phyloP scores from a whole-genome alignment of 2,329 filamentous ascomycete genomes.

The Cryoendolithus antarcticus region DNA sequence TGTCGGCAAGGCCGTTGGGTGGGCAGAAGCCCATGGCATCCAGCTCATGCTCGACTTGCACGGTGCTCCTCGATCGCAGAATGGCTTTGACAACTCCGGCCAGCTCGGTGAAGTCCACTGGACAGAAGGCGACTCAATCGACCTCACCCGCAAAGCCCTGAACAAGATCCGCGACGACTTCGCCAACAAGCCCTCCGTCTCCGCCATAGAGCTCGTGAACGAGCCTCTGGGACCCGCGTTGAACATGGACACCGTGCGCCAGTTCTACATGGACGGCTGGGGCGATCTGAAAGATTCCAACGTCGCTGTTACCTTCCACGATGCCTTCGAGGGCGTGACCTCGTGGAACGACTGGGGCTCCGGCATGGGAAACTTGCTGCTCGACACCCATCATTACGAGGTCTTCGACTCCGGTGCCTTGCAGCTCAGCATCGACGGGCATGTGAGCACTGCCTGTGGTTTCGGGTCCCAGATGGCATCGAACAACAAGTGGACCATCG shows the following conservation, averaged over 20 bases:
- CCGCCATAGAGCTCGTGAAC: constrained; percentile 36
- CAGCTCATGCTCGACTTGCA: constrained; percentile 57
- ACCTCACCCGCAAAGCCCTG: constrained; percentile 43
- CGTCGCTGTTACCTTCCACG: constrained; percentile 42
- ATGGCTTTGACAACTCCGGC: constrained; percentile 57
- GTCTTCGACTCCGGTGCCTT: constrained; percentile 39
- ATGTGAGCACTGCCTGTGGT: constrained; percentile 41
- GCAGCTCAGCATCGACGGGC: constrained; percentile 36
- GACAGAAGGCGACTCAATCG: constrained; percentile 35
- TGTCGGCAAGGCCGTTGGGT: constrained; percentile 44
- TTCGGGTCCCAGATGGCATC: constrained; percentile 29
- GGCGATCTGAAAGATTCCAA: constrained; percentile 23
- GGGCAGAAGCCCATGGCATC: constrained; percentile 39
- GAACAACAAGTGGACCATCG: constrained; percentile 32
- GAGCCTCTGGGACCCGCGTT: constrained; percentile 37
- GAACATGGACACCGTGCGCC: constrained; percentile 33
- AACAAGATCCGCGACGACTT: constrained; percentile 37
- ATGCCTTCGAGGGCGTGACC: constrained; percentile 41
- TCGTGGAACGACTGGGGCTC: constrained; percentile 52
- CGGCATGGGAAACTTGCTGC: constrained; percentile 19
- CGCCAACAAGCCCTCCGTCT: constrained; percentile 31
- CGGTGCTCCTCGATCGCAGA: constrained; percentile 51
- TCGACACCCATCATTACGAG: constrained; percentile 61
- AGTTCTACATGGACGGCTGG: constrained; percentile 45
- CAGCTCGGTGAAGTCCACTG: constrained; percentile 26